phyloP scores from a whole-genome alignment of 805 yeast species.

The Candida ovalis region DNA sequence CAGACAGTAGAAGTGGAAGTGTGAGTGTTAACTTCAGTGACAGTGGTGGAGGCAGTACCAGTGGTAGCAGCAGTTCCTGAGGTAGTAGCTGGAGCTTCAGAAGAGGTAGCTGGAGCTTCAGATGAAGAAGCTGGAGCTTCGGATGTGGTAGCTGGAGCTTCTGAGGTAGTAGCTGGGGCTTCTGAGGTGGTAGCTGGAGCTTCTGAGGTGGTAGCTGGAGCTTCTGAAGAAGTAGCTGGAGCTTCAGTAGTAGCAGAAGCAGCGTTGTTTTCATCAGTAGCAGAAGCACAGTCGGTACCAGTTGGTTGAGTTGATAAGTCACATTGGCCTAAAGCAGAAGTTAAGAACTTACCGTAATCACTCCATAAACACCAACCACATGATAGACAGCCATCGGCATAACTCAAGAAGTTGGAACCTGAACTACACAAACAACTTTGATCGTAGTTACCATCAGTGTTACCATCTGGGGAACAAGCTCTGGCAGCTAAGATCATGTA shows the following conservation, averaged over 20 bases:
- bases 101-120: slow-evolving; percentile 6
- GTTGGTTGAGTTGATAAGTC: slow-evolving; percentile 30
- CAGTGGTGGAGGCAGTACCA: not conserved
- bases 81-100: slow-evolving; percentile 12
- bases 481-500: slow-evolving; percentile 29
- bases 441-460: slow-evolving; percentile 29
- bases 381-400: slow-evolving; percentile 29
- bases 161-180: slow-evolving; percentile 4
- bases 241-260: slow-evolving; percentile 18
- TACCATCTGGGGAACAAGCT: slow-evolving; percentile 22
- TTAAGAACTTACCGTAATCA: slow-evolving; percentile 30
- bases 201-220: slow-evolving; percentile 7
- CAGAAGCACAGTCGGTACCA: slow-evolving; percentile 24
- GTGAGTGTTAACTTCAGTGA: slow-evolving; percentile 2
- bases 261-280: slow-evolving; percentile 5
- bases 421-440: slow-evolving; percentile 28
- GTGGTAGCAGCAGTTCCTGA: slow-evolving; percentile 10
- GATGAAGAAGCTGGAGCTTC: slow-evolving; percentile 4
- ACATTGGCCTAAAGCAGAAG: slow-evolving; percentile 29
- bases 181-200: slow-evolving; percentile 6
- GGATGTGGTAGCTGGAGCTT: slow-evolving; percentile 3
- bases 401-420: slow-evolving; percentile 21
- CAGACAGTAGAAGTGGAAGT: slow-evolving; percentile 6
- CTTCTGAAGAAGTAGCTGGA: slow-evolving; percentile 5
- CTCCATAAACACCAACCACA: slow-evolving; percentile 38